Base-by-base conservation (phyloP, 179 eudicot species). In the Silene noctiflora region DNA sequence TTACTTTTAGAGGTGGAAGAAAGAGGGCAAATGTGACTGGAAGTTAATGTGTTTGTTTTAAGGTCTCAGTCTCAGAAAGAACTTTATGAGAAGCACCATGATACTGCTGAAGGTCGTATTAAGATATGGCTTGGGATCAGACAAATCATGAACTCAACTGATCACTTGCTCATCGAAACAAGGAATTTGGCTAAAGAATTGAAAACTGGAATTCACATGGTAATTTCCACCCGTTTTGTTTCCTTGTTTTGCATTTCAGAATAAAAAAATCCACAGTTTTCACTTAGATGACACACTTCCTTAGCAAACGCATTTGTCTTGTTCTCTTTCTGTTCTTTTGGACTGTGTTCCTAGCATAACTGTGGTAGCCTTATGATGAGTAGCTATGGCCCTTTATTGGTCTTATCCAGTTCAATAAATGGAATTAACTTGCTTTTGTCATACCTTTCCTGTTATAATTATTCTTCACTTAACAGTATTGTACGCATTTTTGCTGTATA, bases 131-230 rank as follows among this genome's bases (percentile, higher is more conserved):
- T 93, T 71, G 98, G 98, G 12, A 86, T 93, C 44, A 87, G 97
- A 81, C 98, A 93, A 76, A 93, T 93, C 51, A 88, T 93, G 95
- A 91, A 93, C 81, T 83, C 98, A 13, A 90, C 95, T 21, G 98
- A 91, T 83, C 86, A 71, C 71, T 84, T 93, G 77, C 91, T 93
- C 25, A 78, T 84, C 73, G 83, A 87, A 82, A 93, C 98, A 24
- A 85, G 91, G 78, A 86, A 91, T 63, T 35, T 88, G 24, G 93
- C 97, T 16, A 80, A 77, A 64, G 87, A 93, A 77, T 82, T 93
- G 56, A 83, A 88, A 27, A 93, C 97, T 46, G 98, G 98, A 71
- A 90, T 93, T 80, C 97, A 93, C 82, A 93, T 93, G 98, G 98
- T 93, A 83, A 59, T 33, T 14, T 33, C 5, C 1, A 42, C 67